Evolutionary conservation across 164 flowering plant genomes (phyloP).

Genomic region (Stephania yunnanensis): DNA sequence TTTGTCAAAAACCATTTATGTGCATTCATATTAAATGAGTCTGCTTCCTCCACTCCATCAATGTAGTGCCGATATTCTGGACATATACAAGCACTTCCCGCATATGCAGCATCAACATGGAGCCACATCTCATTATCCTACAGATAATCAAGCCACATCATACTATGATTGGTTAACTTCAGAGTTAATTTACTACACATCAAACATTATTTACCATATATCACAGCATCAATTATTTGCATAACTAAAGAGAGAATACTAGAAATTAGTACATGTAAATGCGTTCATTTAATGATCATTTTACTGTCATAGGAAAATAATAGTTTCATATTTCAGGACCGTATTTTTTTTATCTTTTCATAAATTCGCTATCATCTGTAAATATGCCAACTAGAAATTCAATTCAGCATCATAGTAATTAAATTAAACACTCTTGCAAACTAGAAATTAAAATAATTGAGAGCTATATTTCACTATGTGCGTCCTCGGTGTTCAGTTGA

Average conservation of each 20-base stretch:
- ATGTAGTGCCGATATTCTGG: conserved; percentile 79
- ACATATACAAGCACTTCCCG: conserved; percentile 96
- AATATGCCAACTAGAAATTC: too few species aligned
- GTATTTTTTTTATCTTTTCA: neutral
- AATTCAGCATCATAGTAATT: too few species aligned
- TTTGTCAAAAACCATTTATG: conserved; percentile 95
- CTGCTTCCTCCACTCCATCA: conserved; percentile 84
- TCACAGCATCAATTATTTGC: too few species aligned
- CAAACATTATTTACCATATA: neutral
- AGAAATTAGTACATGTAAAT: too few species aligned
- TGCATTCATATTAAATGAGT: conserved; percentile 92
- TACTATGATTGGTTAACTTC: neutral
- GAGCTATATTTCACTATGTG: too few species aligned
- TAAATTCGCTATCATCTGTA: neutral
- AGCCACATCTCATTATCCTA: conserved; percentile 76
- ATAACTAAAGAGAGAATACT: too few species aligned
- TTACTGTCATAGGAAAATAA: too few species aligned
- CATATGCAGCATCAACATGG: conserved; percentile 95
- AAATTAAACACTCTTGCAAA: too few species aligned
- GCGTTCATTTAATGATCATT: too few species aligned
- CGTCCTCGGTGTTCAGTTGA: too few species aligned
- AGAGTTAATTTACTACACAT: neutral
- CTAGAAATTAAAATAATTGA: too few species aligned
- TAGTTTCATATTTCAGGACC: too few species aligned
- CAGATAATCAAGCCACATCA: conserved; percentile 14